Evolutionary conservation across 140 eudicot species (phyloP).

Genomic region (Bidens hawaiensis): DNA sequence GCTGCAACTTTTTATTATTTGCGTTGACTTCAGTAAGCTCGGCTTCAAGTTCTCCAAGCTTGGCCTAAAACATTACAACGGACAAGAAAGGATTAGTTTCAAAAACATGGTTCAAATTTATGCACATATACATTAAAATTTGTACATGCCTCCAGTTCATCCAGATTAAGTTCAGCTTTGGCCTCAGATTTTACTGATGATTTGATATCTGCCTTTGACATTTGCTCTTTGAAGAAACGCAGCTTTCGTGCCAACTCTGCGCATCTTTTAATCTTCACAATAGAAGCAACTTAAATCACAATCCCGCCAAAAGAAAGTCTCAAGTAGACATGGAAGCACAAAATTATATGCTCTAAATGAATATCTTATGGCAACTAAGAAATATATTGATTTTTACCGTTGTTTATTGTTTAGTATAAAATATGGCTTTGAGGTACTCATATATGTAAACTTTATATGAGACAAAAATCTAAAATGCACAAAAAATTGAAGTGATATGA

Average conservation of each 20-base stretch:
- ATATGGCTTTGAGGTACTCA: background rate
- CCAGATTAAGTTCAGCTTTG: conserved; percentile 46
- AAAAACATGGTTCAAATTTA: background rate
- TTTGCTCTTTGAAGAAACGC: conserved; percentile 83
- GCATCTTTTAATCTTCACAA: conserved; percentile 81
- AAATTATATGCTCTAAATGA: background rate
- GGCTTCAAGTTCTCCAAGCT: conserved; percentile 94
- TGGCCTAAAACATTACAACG: conserved; percentile 40
- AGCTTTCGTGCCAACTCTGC: conserved; percentile 93
- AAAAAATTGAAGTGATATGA: background rate
- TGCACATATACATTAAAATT: background rate
- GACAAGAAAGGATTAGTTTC: conserved; percentile 4
- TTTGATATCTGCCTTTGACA: conserved; percentile 70
- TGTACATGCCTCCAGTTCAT: conserved; percentile 79
- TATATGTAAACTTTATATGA: background rate
- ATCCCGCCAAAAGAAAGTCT: background rate
- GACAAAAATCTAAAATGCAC: background rate
- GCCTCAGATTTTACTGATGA: conserved; percentile 42
- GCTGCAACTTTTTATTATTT: conserved; percentile 82
- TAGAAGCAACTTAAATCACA: conserved; percentile 14
- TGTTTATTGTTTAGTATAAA: background rate
- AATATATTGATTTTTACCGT: background rate
- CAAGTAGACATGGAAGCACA: background rate
- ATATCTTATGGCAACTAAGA: background rate
- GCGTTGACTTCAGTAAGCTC: conserved; percentile 86